A percentile compares a stretch with the other conserved stretches of the same genome.
Evolutionary conservation across 148 eudicot species (phyloP).

Genomic region (Euryodendron excelsum): DNA sequence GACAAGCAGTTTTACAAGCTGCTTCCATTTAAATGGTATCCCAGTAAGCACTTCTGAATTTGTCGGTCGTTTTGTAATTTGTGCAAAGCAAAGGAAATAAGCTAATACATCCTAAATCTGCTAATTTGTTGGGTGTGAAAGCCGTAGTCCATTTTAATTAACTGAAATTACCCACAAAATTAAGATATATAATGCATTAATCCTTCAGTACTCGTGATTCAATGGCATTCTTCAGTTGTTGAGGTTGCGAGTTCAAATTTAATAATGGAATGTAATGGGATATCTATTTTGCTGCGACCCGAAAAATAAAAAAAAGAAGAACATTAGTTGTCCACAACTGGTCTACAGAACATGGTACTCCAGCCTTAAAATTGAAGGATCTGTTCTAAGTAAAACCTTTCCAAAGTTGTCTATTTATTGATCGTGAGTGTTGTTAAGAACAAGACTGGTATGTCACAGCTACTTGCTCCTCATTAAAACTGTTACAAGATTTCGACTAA

Average conservation of each 20-base stretch:
- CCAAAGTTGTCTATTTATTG: neutral
- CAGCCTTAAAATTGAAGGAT: neutral
- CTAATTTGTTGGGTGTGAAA: too few species aligned
- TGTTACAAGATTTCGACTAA: too few species aligned
- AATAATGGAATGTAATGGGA: neutral
- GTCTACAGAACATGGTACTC: neutral
- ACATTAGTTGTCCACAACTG: neutral
- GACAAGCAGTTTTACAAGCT: too few species aligned
- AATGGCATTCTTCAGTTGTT: neutral
- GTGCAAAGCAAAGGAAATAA: too few species aligned
- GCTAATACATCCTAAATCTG: too few species aligned
- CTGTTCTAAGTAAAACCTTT: neutral
- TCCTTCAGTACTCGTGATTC: neutral
- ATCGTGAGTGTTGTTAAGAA: neutral
- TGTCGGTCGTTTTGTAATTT: too few species aligned
- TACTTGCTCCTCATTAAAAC: neutral
- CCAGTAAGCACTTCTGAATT: too few species aligned
- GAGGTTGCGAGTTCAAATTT: neutral
- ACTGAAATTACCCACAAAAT: neutral
- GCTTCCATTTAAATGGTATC: too few species aligned
- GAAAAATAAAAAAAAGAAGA: neutral
- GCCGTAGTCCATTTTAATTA: constrained; percentile 24
- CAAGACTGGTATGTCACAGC: neutral
- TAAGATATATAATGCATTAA: neutral
- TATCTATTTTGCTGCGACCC: neutral